These are phyloP conservation scores for Backusella circina DNA, from an alignment of 192 early-diverging fungal species.

Conservation along the genomic window DNA sequence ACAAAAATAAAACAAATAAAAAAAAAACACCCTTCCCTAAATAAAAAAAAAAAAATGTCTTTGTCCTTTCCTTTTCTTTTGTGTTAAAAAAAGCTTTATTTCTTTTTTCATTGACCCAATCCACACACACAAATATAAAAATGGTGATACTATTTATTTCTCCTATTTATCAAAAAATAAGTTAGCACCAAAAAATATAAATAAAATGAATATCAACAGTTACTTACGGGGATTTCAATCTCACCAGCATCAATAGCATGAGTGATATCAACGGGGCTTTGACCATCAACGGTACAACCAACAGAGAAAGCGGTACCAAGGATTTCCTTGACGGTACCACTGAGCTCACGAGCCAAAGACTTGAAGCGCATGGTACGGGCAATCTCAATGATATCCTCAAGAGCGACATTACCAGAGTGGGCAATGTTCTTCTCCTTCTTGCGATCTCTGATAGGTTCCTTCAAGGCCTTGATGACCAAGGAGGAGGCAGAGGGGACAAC, in stretches of 20 bases:
- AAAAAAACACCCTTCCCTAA: background rate
- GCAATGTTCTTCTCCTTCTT: conserved; percentile 99
- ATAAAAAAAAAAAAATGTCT: background rate
- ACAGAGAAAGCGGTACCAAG: conserved; percentile 92
- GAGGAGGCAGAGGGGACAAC: conserved; percentile 96
- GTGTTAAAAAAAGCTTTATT: conserved; percentile 1
- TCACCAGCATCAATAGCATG: conserved; percentile 85
- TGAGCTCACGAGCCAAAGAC: conserved; percentile 91
- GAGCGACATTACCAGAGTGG: conserved; percentile 92
- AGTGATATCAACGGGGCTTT: conserved; percentile 84
- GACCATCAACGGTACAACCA: conserved; percentile 98
- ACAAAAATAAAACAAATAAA: background rate
- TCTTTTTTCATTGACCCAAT: conserved; percentile 12
- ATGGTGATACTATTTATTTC: conserved; percentile 19
- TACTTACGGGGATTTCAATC: conserved; percentile 60
- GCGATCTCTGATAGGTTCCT: conserved; percentile 94
- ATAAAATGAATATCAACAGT: background rate
- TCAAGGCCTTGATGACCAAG: conserved; percentile 94
- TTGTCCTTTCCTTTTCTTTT: background rate
- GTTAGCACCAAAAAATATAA: background rate
- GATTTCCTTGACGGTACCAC: conserved; percentile 95
- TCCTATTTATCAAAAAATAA: conserved; percentile 13
- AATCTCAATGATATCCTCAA: conserved; percentile 93
- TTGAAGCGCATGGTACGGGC: conserved; percentile 95
- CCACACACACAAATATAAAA: conserved; percentile 15